A percentile compares a stretch with the other conserved stretches of the same genome.
These are phyloP conservation scores for Aspergillus biplanus DNA, from an alignment of 495 filamentous ascomycete species.

Conservation along the genomic window DNA sequence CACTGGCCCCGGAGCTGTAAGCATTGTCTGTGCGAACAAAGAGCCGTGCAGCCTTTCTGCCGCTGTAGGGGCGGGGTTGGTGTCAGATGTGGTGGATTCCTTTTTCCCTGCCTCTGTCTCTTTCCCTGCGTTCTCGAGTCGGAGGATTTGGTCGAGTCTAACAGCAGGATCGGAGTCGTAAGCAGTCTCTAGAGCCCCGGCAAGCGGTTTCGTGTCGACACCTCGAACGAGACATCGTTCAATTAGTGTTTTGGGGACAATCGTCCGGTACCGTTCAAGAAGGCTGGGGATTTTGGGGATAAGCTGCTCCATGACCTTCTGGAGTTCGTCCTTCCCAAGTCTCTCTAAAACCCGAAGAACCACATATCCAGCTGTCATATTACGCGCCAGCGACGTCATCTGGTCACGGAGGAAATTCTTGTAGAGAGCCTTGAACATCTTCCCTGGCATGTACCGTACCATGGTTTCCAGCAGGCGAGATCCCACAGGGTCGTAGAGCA, in stretches of 20 bases:
- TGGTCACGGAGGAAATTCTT: slow-evolving; percentile 72
- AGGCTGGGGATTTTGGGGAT: slow-evolving; percentile 69
- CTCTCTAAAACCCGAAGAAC: slow-evolving; percentile 78
- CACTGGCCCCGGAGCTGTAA: slow-evolving; percentile 59
- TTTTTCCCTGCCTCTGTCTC: slow-evolving; percentile 35
- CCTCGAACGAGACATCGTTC: slow-evolving; percentile 77
- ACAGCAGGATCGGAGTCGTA: slow-evolving; percentile 59
- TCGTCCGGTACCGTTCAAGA: slow-evolving; percentile 71
- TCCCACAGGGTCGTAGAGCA: slow-evolving; percentile 87
- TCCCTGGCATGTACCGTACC: slow-evolving; percentile 76
- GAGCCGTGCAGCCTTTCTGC: slow-evolving; percentile 65
- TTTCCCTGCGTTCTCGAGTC: slow-evolving; percentile 44
- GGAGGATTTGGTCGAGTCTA: slow-evolving; percentile 61
- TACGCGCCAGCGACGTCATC: slow-evolving; percentile 77
- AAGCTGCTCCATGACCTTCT: slow-evolving; percentile 67
- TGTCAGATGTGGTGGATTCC: slow-evolving; percentile 20
- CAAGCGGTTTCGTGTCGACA: slow-evolving; percentile 62
- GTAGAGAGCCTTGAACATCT: slow-evolving; percentile 84
- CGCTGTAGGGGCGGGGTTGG: slow-evolving; percentile 28
- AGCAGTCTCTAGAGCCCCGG: slow-evolving; percentile 60
- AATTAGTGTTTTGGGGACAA: slow-evolving; percentile 77
- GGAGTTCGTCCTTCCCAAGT: slow-evolving; percentile 80
- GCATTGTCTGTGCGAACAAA: slow-evolving; percentile 67
- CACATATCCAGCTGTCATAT: slow-evolving; percentile 87
- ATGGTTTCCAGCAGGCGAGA: slow-evolving; percentile 88